Percentiles rank a stretch among this genome's conserved stretches.
Conservation (phyloP, 2,329 filamentous ascomycete species). For the Pseudogymnoascus sp. region DNA sequence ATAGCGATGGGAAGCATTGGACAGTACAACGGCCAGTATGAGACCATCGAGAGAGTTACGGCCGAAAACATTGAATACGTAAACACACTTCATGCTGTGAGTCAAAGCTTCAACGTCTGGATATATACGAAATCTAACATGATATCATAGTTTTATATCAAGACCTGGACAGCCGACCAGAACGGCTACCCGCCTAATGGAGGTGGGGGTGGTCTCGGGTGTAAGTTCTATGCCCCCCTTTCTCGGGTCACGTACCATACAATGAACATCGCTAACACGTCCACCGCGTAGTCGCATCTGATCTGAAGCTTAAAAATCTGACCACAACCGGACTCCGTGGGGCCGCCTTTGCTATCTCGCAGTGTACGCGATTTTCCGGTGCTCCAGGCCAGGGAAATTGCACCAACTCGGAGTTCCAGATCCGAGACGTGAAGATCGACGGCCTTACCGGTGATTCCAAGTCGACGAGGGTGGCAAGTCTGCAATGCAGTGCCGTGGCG, state of each 20-base stretch:
- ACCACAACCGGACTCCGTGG: slow-evolving; percentile 25
- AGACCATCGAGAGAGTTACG: slow-evolving; percentile 43
- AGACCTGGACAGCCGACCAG: slow-evolving; percentile 49
- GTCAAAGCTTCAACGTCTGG: background rate
- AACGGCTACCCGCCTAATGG: slow-evolving; percentile 49
- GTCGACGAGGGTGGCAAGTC: slow-evolving; percentile 20
- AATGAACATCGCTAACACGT: background rate
- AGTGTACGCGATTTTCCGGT: slow-evolving; percentile 34
- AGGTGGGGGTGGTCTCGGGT: slow-evolving; percentile 47
- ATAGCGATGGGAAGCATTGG: slow-evolving; percentile 52
- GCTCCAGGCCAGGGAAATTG: slow-evolving; percentile 30
- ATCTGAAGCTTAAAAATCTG: slow-evolving; percentile 33
- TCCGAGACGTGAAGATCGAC: slow-evolving; percentile 27
- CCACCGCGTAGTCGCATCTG: slow-evolving; percentile 14
- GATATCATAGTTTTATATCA: slow-evolving; percentile 36
- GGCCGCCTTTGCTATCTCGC: slow-evolving; percentile 30
- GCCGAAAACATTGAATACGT: slow-evolving; percentile 40
- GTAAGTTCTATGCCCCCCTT: slow-evolving; percentile 12
- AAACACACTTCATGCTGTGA: slow-evolving; percentile 39
- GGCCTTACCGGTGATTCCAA: slow-evolving; percentile 19
- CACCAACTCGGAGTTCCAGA: slow-evolving; percentile 34
- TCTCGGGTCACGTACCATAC: background rate
- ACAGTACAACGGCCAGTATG: slow-evolving; percentile 42
- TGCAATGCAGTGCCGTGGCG: slow-evolving; percentile 28
- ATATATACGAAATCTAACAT: background rate